phyloP scores from a whole-genome alignment of 2,329 filamentous ascomycete species.

The Neospermospora avenae region DNA sequence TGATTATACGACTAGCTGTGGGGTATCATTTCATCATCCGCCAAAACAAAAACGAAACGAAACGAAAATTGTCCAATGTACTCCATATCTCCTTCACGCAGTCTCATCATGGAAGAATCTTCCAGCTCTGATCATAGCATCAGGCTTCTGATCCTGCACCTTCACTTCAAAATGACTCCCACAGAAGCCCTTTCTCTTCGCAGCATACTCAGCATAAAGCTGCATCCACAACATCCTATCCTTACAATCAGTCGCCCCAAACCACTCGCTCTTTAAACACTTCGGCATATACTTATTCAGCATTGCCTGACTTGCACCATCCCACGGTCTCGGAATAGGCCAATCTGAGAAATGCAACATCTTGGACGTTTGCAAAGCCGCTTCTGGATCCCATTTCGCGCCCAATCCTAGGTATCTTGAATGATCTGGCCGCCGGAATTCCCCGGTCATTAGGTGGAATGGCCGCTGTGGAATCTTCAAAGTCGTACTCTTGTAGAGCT shows the following conservation, averaged over 20 bases:
- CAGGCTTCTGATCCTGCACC: slow-evolving; percentile 19
- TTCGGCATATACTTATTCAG: slow-evolving; percentile 32
- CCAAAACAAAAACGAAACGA: background rate
- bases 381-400: slow-evolving; percentile 52
- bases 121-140: slow-evolving; percentile 19
- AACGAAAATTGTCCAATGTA: background rate
- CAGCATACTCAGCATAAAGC: slow-evolving; percentile 28
- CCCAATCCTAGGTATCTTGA: slow-evolving; percentile 46
- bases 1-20: background rate
- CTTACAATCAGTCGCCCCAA: slow-evolving; percentile 31
- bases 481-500: slow-evolving; percentile 48
- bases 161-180: slow-evolving; percentile 30
- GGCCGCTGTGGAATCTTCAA: slow-evolving; percentile 54
- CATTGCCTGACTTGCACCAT: slow-evolving; percentile 24
- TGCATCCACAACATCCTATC: slow-evolving; percentile 30
- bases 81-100: background rate
- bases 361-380: slow-evolving; percentile 48
- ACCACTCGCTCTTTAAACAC: slow-evolving; percentile 29
- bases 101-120: slow-evolving; percentile 25
- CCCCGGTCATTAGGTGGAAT: slow-evolving; percentile 53
- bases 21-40: background rate
- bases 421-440: slow-evolving; percentile 53
- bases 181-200: slow-evolving; percentile 28
- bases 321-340: slow-evolving; percentile 59
- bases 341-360: slow-evolving; percentile 60